Base-by-base conservation (phyloP, 768 basidiomycete genomes). In the Chalciporus pseudorubinellus region DNA sequence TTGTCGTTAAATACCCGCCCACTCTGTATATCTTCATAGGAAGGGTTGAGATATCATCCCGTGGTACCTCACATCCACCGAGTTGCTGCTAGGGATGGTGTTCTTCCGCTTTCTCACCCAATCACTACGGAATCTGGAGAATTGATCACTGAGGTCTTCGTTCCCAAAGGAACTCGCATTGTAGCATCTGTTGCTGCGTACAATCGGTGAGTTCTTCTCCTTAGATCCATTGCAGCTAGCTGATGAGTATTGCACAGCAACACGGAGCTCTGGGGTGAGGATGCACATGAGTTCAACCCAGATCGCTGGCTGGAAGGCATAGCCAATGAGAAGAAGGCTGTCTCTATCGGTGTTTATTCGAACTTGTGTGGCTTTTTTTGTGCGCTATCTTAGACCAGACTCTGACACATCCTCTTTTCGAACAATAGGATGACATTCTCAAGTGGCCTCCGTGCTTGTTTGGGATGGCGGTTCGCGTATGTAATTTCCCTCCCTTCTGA, bases 21-120 rank as follows among this genome's bases (percentile, higher is more conserved):
- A 43, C 29, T 7, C 36, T 22, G 5, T 16, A 21, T n/a, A n/a
- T n/a, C n/a, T n/a, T n/a, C n/a, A n/a, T n/a, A n/a, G n/a, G n/a
- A n/a, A n/a, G n/a, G n/a, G n/a, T n/a, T n/a, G n/a, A n/a, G n/a
- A n/a, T n/a, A n/a, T n/a, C n/a, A n/a, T n/a, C n/a, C n/a, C n/a
- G 79, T 79, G 1, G 60, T 78, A 14, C 76, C 79, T 39, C 74
- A 77, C 18, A 75, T 75, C 16, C 73, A 77, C 40, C 77, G 85
- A 20, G 67, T 75, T 48, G 73, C 83, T 0, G 70, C 64, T 1
- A 63, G 68, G 19, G 84, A 87, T 55, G 79, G 84, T 48, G 61
- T 83, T 26, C 61, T 89, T 19, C 83, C 87, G 0, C 74, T 89
- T 31, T 77, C 80, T 6, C 74, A 66, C 49, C 80, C 82, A 1